These are phyloP conservation scores for Rhynchospora tenuis DNA, from an alignment of 176 grass and related monocot genomes.

Conservation along the genomic window DNA sequence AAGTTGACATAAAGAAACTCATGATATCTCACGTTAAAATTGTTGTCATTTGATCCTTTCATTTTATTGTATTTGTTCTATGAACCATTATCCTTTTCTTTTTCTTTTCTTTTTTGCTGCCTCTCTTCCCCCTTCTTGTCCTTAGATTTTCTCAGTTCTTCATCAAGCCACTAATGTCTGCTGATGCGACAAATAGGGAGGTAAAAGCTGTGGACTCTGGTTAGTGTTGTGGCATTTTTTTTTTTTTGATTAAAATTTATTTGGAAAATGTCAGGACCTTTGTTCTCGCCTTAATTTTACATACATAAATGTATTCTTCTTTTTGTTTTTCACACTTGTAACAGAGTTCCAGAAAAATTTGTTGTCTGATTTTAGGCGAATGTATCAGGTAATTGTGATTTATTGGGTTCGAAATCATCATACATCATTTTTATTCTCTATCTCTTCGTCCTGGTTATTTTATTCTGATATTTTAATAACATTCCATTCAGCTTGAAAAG, in stretches of 20 bases:
- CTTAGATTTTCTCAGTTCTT: slow-evolving; percentile 95
- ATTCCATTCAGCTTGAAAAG: slow-evolving; percentile 74
- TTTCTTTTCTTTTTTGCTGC: slow-evolving; percentile 19
- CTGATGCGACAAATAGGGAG: slow-evolving; percentile 86
- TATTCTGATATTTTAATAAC: slow-evolving; percentile 21
- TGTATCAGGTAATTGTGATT: slow-evolving; percentile 64
- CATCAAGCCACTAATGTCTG: slow-evolving; percentile 91
- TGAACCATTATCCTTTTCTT: too few species aligned
- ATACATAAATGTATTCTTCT: not conserved
- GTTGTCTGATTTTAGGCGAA: slow-evolving; percentile 69
- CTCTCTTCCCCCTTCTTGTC: slow-evolving; percentile 18
- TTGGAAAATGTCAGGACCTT: not conserved
- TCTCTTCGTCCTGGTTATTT: slow-evolving; percentile 8
- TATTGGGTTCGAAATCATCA: not conserved
- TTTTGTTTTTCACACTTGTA: not conserved
- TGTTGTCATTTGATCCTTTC: not conserved
- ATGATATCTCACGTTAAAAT: not conserved
- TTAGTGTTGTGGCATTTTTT: slow-evolving; percentile 14
- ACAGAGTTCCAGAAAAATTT: slow-evolving; percentile 93
- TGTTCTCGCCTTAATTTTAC: not conserved
- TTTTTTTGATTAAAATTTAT: slow-evolving; percentile 16
- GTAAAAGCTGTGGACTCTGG: slow-evolving; percentile 99
- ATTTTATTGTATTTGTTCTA: not conserved
- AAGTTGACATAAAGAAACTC: not conserved
- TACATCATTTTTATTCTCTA: not conserved